phyloP scores from a whole-genome alignment of 139 green algal genomes.

The Pseudopediastrum boryanum region DNA sequence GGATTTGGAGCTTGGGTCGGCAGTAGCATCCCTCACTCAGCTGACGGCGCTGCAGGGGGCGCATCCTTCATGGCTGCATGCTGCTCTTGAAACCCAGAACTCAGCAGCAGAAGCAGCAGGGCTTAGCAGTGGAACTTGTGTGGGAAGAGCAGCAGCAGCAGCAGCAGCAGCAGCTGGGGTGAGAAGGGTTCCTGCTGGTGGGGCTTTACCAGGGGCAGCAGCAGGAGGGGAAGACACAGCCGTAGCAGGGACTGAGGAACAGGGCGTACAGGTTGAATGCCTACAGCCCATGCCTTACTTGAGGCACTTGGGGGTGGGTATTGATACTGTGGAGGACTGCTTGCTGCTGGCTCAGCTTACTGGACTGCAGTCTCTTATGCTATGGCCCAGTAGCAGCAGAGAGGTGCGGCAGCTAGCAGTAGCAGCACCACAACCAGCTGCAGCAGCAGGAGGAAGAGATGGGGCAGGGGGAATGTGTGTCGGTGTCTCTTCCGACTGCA shows the following conservation, averaged over 20 bases:
- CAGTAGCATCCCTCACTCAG: not conserved
- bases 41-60: conserved; percentile 2
- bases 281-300: no score
- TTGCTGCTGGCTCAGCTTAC: not conserved
- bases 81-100: not conserved
- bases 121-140: not conserved
- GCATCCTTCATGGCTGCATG: conserved; percentile 7
- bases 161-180: conserved; percentile 2
- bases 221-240: no score
- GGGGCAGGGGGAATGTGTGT: no score
- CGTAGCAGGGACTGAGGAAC: no score
- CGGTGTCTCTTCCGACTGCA: not conserved
- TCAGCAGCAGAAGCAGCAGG: not conserved
- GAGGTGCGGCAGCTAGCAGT: not conserved
- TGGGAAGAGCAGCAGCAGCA: not conserved
- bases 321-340: not conserved
- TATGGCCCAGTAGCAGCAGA: not conserved
- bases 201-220: no score
- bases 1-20: conserved; percentile 19
- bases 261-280: no score
- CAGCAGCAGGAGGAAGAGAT: not conserved
- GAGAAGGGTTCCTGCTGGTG: no score
- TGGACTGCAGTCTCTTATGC: not conserved
- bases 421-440: no score
- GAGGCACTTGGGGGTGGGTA: not conserved